These are phyloP conservation scores for Bipolaris victoriae DNA, from an alignment of 2,329 filamentous ascomycete species.

Conservation along the genomic window DNA sequence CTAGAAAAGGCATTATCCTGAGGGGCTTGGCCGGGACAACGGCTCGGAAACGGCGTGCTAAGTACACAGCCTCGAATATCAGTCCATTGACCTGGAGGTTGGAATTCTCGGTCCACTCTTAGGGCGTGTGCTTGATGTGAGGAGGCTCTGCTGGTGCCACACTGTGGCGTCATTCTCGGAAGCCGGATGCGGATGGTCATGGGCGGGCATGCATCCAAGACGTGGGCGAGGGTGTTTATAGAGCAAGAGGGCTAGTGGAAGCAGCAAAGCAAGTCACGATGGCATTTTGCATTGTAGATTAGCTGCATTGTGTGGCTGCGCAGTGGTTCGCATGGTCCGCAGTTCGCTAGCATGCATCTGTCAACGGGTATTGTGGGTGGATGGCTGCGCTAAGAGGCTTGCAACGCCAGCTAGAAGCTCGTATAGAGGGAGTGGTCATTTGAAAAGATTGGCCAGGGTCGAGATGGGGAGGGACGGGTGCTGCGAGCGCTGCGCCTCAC, in stretches of 20 bases:
- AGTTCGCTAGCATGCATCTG: conserved; percentile 27
- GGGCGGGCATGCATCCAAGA: conserved; percentile 15
- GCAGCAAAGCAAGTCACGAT: neutral
- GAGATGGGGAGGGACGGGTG: conserved; percentile 12
- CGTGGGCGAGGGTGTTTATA: conserved; percentile 14
- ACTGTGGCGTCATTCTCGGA: conserved; percentile 15
- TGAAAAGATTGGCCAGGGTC: conserved; percentile 16
- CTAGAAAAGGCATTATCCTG: neutral
- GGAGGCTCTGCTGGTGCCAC: conserved; percentile 7
- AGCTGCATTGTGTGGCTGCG: conserved; percentile 24
- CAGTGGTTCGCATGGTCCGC: conserved; percentile 10
- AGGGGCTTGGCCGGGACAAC: neutral
- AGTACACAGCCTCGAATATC: neutral
- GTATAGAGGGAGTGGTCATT: conserved; percentile 9
- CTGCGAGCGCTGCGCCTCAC: conserved; percentile 14
- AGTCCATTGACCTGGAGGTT: neutral
- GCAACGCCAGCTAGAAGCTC: neutral
- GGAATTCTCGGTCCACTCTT: neutral
- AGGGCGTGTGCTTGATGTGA: neutral
- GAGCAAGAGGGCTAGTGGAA: neutral
- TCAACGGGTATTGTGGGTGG: conserved; percentile 32
- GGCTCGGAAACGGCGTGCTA: neutral
- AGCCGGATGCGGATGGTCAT: conserved; percentile 2
- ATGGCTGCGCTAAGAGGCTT: conserved; percentile 36
- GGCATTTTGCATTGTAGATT: conserved; percentile 1